These are phyloP conservation scores for Cordyceps pruinosa DNA, from an alignment of 2,329 filamentous ascomycete genomes.

Conservation along the genomic window DNA sequence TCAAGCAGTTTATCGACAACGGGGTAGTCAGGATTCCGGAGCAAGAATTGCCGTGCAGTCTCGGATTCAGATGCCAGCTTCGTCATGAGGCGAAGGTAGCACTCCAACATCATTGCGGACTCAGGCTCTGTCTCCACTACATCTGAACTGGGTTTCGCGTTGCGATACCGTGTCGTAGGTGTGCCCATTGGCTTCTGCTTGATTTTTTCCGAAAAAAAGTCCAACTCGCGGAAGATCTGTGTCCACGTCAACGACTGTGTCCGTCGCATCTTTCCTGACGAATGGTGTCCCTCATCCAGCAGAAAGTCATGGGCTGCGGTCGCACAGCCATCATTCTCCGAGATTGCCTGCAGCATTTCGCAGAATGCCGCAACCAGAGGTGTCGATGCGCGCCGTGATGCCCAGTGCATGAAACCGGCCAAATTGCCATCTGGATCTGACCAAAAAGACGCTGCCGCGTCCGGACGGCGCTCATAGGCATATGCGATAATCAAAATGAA, in stretches of 20 bases:
- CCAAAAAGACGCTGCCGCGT: slow-evolving; percentile 87
- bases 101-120: slow-evolving; percentile 92
- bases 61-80: slow-evolving; percentile 72
- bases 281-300: slow-evolving; percentile 71
- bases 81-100: slow-evolving; percentile 80
- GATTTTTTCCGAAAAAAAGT: slow-evolving; percentile 74
- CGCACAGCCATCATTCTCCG: slow-evolving; percentile 75
- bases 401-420: slow-evolving; percentile 93
- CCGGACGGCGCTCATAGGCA: slow-evolving; percentile 76
- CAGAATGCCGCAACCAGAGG: slow-evolving; percentile 96
- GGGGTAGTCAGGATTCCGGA: slow-evolving; percentile 57
- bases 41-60: slow-evolving; percentile 64
- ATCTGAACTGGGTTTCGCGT: slow-evolving; percentile 55
- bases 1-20: slow-evolving; percentile 70
- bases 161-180: slow-evolving; percentile 38
- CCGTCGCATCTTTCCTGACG: slow-evolving; percentile 71
- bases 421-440: slow-evolving; percentile 85
- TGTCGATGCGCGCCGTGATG: slow-evolving; percentile 88
- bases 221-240: slow-evolving; percentile 85
- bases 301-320: slow-evolving; percentile 82
- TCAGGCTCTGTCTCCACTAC: slow-evolving; percentile 80
- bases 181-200: slow-evolving; percentile 57
- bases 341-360: slow-evolving; percentile 87
- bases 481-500: slow-evolving; percentile 91
- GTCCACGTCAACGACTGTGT: slow-evolving; percentile 84